These are phyloP conservation scores for Tuber microsphaerosporum DNA, from an alignment of 495 filamentous ascomycete genomes.

Conservation along the genomic window DNA sequence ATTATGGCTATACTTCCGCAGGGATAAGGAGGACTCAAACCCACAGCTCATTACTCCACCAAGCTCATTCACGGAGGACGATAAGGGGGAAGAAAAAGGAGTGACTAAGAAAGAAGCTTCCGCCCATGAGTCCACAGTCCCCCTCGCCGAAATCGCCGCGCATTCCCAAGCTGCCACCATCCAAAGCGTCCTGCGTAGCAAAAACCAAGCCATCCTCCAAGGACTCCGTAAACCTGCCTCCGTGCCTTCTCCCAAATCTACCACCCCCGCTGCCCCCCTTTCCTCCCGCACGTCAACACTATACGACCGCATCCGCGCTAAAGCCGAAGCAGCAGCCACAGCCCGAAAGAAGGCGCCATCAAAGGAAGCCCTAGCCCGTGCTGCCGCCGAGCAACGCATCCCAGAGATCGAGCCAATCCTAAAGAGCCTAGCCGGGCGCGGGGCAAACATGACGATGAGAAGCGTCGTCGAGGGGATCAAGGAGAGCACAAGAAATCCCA, in stretches of 20 bases:
- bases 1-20: constrained; percentile 10
- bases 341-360: constrained; percentile 24
- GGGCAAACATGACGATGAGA: constrained; percentile 35
- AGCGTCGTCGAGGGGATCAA: constrained; percentile 28
- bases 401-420: constrained; percentile 34
- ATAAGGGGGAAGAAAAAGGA: constrained; percentile 2
- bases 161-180: constrained; percentile 35
- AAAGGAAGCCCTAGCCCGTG: constrained; percentile 23
- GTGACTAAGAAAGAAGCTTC: not conserved
- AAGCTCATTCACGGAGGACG: constrained; percentile 20
- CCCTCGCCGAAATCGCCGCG: constrained; percentile 29
- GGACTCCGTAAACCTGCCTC: constrained; percentile 26
- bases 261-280: constrained; percentile 6
- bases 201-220: constrained; percentile 33
- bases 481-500: constrained; percentile 39
- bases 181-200: constrained; percentile 32
- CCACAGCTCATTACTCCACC: constrained; percentile 24
- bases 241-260: constrained; percentile 15
- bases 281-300: constrained; percentile 21
- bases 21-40: constrained; percentile 9
- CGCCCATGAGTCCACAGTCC: constrained; percentile 9
- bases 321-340: constrained; percentile 32
- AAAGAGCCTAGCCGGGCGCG: constrained; percentile 25
- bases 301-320: constrained; percentile 36
- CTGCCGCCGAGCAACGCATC: constrained; percentile 30